phyloP scores from a whole-genome alignment of 2,329 filamentous ascomycete genomes.

The Tolypocladium ovalisporum region DNA sequence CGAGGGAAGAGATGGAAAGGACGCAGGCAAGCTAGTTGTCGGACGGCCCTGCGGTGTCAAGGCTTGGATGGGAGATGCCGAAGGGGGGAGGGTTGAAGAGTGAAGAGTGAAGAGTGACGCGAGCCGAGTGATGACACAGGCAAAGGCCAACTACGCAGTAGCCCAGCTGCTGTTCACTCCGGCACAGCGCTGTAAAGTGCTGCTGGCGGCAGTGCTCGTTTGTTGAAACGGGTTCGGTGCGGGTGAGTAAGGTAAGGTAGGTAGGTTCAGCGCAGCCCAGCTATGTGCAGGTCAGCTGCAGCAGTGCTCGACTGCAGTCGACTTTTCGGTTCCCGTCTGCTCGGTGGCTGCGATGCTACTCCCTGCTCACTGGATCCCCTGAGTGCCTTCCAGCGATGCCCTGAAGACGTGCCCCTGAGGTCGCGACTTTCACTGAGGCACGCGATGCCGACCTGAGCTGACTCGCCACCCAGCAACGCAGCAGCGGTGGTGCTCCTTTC shows the following conservation, averaged over 20 bases:
- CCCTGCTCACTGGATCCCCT: background rate
- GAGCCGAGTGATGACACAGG: constrained; percentile 1
- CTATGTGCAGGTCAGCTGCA: background rate
- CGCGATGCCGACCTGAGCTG: background rate
- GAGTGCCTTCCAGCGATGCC: background rate
- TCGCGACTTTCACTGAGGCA: background rate
- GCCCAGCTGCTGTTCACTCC: background rate
- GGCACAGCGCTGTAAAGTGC: background rate
- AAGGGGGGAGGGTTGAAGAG: background rate
- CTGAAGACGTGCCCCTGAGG: background rate
- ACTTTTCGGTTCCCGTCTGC: background rate
- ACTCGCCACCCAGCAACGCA: background rate
- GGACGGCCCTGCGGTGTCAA: background rate
- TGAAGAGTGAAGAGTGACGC: background rate
- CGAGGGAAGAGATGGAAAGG: constrained; percentile 7
- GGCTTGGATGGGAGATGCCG: background rate
- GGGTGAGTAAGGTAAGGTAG: too few species aligned
- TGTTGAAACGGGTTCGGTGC: background rate
- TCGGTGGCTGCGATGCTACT: background rate
- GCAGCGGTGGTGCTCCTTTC: background rate
- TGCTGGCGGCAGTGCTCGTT: background rate
- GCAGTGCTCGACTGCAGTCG: background rate
- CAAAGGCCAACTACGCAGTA: background rate
- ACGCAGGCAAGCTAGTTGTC: constrained; percentile 1
- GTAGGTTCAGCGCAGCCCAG: background rate